Conservation (phyloP, 306 rosid genomes). For the Prosopis cineraria region DNA sequence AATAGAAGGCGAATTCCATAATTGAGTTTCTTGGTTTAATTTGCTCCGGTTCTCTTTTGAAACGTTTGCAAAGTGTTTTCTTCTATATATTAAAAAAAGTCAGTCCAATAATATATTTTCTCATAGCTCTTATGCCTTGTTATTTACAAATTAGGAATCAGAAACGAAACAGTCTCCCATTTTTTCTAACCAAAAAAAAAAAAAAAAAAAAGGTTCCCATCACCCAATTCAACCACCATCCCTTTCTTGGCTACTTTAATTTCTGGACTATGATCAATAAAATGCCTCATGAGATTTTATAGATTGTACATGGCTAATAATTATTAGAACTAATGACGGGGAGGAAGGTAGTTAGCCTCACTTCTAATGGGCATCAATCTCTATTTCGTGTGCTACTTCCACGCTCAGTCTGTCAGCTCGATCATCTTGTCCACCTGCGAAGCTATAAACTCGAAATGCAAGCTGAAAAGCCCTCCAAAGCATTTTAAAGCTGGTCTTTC, state of each 20-base stretch:
- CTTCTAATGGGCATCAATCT: constrained; percentile 24
- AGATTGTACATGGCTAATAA: neutral
- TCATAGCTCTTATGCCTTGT: neutral
- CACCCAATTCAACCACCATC: neutral
- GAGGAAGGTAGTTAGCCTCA: neutral
- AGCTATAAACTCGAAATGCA: constrained; percentile 50
- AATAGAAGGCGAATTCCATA: neutral
- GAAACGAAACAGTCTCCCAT: neutral
- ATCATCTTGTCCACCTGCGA: constrained; percentile 57
- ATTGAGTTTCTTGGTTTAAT: neutral
- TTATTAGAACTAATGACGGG: neutral
- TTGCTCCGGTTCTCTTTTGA: neutral
- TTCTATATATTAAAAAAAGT: neutral
- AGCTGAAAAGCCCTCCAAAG: constrained; percentile 52
- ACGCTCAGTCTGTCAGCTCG: constrained; percentile 41
- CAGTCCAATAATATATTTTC: neutral
- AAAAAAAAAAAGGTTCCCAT: too few species aligned
- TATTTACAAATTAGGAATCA: neutral
- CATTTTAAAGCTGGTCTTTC: constrained; percentile 28
- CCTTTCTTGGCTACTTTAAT: neutral
- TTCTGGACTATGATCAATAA: too few species aligned
- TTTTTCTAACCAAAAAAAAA: too few species aligned
- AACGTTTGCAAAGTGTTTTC: neutral
- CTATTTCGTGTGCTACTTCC: constrained; percentile 44
- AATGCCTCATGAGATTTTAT: neutral